Percentiles rank a stretch among this genome's conserved stretches.
These are phyloP conservation scores for Trebouxia sp. DNA, from an alignment of 139 green algal species.

Conservation along the genomic window DNA sequence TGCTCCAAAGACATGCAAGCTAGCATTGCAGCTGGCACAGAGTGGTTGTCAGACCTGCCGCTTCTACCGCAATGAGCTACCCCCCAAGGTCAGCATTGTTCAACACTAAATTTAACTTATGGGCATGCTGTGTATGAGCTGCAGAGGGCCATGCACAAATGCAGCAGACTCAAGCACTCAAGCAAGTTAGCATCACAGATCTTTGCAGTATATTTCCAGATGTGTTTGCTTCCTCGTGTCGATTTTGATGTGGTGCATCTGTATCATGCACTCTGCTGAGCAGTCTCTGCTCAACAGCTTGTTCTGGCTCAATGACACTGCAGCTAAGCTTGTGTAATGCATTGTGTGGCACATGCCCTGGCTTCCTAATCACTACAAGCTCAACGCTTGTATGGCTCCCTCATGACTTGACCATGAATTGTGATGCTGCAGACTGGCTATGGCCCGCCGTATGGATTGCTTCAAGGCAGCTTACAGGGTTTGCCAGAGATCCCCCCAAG, in stretches of 20 bases:
- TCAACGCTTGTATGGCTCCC: neutral
- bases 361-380: neutral
- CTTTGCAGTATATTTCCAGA: no score
- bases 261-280: no score
- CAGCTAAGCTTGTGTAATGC: no score
- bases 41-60: neutral
- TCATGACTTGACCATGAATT: neutral
- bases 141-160: neutral
- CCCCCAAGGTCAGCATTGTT: slow-evolving; percentile 4
- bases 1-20: neutral
- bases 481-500: neutral
- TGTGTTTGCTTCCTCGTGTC: no score
- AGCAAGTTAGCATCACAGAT: no score
- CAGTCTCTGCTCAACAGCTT: no score
- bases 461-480: slow-evolving; percentile 46
- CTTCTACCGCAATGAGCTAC: slow-evolving; percentile 34
- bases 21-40: neutral
- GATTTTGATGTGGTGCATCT: no score
- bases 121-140: neutral
- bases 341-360: no score
- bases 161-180: neutral
- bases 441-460: slow-evolving; percentile 54
- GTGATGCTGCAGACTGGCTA: neutral
- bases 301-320: no score
- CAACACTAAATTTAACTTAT: neutral